phyloP scores from a whole-genome alignment of 805 yeast species.

The Starmerella stellata region DNA sequence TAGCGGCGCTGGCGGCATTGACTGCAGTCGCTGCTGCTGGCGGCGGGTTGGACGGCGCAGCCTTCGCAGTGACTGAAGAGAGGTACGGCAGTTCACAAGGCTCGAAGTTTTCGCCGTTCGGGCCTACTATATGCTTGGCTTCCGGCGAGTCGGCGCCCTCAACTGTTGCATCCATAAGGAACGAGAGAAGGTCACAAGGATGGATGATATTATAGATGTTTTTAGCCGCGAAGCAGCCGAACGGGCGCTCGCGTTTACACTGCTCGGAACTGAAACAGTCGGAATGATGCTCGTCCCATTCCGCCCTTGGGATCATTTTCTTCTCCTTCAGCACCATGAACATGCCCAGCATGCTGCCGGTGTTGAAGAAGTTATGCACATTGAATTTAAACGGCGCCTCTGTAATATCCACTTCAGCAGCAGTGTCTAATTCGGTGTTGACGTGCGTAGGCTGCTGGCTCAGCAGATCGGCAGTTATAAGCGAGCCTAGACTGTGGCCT shows the following conservation, averaged over 20 bases:
- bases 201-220: constrained; percentile 71
- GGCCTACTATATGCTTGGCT: constrained; percentile 1
- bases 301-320: constrained; percentile 7
- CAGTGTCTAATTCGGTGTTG: constrained; percentile 15
- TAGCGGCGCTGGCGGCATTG: too few species aligned
- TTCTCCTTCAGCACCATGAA: constrained; percentile 14
- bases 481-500: constrained; percentile 81
- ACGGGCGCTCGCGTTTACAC: constrained; percentile 14
- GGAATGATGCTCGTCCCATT: constrained; percentile 3
- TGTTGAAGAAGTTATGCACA: constrained; percentile 46
- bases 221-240: constrained; percentile 41
- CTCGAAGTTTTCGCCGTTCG: constrained; percentile 17
- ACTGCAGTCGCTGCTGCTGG: too few species aligned
- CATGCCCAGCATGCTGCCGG: constrained; percentile 18
- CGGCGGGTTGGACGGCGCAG: background rate
- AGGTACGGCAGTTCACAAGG: constrained; percentile 15
- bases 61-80: background rate
- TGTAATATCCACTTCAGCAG: constrained; percentile 16
- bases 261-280: background rate
- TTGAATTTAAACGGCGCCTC: constrained; percentile 40
- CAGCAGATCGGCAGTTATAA: constrained; percentile 61
- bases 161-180: constrained; percentile 69
- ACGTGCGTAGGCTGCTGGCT: constrained; percentile 25
- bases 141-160: constrained; percentile 20
- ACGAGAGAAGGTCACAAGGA: constrained; percentile 83